phyloP scores from a whole-genome alignment of 352 stramenopile genomes.

The Phytophthora tubulina region DNA sequence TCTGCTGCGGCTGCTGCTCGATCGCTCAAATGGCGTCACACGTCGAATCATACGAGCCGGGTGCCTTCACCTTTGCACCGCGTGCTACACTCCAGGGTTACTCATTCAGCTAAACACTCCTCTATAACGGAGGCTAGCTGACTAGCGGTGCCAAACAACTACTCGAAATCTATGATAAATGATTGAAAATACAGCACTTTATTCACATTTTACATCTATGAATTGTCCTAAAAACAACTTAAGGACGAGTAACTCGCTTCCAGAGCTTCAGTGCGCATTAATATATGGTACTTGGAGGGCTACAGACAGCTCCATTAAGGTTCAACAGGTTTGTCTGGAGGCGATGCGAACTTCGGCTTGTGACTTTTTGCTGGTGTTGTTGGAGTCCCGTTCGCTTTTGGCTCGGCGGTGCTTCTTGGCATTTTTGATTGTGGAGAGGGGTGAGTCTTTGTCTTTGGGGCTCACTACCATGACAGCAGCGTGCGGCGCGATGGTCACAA shows the following conservation, averaged over 20 bases:
- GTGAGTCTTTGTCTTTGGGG: conserved; percentile 12
- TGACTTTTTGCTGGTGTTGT: conserved; percentile 16
- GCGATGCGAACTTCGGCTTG: conserved; percentile 21
- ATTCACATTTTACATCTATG: conserved; percentile 12
- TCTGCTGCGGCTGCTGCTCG: conserved; percentile 79
- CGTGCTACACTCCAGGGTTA: conserved; percentile 76
- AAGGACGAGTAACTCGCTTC: no score
- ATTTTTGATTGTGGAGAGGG: neutral
- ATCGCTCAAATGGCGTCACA: conserved; percentile 85
- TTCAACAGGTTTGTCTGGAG: conserved; percentile 30
- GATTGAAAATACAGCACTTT: conserved; percentile 25
- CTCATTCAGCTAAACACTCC: conserved; percentile 51
- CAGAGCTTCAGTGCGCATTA: neutral
- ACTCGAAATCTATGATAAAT: conserved; percentile 24
- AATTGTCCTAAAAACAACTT: no score
- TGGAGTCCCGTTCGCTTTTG: conserved; percentile 29
- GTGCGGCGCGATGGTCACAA: conserved; percentile 45
- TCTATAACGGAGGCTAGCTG: neutral
- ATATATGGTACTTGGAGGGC: neutral
- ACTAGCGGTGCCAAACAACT: neutral
- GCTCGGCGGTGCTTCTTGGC: conserved; percentile 24
- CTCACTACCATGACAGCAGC: conserved; percentile 36
- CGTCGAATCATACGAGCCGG: conserved; percentile 83
- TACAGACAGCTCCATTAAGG: neutral
- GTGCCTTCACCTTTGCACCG: conserved; percentile 63